These are phyloP conservation scores for Moesziomyces sp. DNA, from an alignment of 1,284 basidiomycete genomes.

Conservation along the genomic window DNA sequence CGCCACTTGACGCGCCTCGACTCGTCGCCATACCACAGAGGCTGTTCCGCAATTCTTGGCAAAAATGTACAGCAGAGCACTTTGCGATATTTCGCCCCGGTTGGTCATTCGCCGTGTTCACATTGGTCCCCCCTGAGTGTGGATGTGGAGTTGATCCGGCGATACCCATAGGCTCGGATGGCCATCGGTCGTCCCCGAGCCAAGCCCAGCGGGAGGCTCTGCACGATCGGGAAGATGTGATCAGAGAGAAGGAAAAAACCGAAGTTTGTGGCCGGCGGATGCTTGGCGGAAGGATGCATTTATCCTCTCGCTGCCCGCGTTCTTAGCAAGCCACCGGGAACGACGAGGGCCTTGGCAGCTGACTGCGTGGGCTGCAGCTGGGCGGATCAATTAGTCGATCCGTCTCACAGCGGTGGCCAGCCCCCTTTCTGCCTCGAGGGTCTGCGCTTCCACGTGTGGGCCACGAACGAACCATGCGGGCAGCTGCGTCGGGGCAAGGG, in stretches of 20 bases:
- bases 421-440: too few relatives aligned
- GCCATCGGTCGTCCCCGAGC: too few relatives aligned
- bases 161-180: too few relatives aligned
- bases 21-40: background rate
- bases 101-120: too few relatives aligned
- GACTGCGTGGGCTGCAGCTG: background rate
- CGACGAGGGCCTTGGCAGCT: background rate
- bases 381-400: background rate
- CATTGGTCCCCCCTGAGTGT: too few relatives aligned
- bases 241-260: background rate
- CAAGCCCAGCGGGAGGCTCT: too few relatives aligned
- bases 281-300: constrained; percentile 6
- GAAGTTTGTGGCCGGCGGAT: too few relatives aligned
- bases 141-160: background rate
- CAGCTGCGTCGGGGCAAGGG: background rate
- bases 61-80: background rate
- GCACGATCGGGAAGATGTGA: background rate
- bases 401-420: background rate
- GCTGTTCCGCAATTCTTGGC: background rate
- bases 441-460: background rate
- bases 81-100: background rate
- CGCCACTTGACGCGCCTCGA: too few relatives aligned
- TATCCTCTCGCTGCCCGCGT: constrained; percentile 7
- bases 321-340: background rate
- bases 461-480: background rate